phyloP scores from a whole-genome alignment of 495 filamentous ascomycete genomes.

The Polyplosphaeria fusca region DNA sequence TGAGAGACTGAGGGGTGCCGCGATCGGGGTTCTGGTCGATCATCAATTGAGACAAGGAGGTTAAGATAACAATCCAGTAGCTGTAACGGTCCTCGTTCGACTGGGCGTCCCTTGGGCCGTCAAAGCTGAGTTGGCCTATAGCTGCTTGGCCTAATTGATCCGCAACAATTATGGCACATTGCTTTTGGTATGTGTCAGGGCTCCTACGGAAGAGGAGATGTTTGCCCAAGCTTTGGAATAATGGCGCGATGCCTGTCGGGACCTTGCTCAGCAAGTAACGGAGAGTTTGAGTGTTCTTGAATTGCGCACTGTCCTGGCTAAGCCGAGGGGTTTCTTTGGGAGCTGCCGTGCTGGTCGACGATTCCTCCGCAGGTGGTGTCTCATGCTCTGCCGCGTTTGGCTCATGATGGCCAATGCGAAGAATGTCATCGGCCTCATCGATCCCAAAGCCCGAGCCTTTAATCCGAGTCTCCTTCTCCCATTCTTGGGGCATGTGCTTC shows the following conservation, averaged over 20 bases:
- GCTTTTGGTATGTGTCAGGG: conserved; percentile 60
- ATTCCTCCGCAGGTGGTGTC: neutral
- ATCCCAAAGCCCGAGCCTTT: conserved; percentile 28
- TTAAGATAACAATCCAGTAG: conserved; percentile 77
- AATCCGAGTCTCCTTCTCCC: conserved; percentile 58
- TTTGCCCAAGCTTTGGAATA: conserved; percentile 78
- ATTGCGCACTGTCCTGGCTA: conserved; percentile 50
- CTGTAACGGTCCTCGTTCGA: conserved; percentile 57
- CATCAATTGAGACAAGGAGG: conserved; percentile 71
- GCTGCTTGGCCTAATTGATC: conserved; percentile 72
- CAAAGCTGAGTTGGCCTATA: conserved; percentile 59
- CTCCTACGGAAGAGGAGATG: conserved; percentile 69
- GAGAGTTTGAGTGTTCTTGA: conserved; percentile 75
- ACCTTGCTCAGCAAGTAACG: conserved; percentile 72
- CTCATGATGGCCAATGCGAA: conserved; percentile 18
- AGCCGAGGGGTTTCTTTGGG: neutral
- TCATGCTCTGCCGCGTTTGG: neutral
- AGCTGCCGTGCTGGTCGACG: neutral
- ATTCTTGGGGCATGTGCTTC: conserved; percentile 61
- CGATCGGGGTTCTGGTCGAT: conserved; percentile 65
- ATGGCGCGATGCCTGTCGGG: conserved; percentile 66
- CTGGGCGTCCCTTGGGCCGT: conserved; percentile 44
- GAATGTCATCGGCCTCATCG: conserved; percentile 35
- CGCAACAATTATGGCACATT: conserved; percentile 67
- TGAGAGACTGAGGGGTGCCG: conserved; percentile 62